A percentile compares a stretch with the other conserved stretches of the same genome.
Evolutionary conservation across 371 early-diverging fungal species (phyloP).

Genomic region (Conidiobolus incongruus): DNA sequence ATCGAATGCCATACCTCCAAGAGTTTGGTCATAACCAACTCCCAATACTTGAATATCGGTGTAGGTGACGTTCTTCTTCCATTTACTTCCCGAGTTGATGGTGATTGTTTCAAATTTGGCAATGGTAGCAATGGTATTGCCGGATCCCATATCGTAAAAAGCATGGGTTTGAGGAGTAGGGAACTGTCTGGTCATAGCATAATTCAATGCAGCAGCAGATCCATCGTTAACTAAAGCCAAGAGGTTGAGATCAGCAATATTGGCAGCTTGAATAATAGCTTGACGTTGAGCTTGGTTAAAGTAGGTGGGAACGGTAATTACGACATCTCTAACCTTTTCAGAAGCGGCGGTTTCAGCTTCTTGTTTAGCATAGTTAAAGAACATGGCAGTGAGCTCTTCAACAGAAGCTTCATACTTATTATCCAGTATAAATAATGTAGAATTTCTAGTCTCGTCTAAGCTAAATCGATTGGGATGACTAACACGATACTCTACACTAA

Average conservation of each 20-base stretch:
- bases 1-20: constrained; percentile 82
- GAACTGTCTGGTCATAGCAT: constrained; percentile 53
- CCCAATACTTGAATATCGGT: constrained; percentile 58
- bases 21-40: constrained; percentile 54
- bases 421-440: constrained; percentile 31
- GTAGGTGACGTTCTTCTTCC: constrained; percentile 16
- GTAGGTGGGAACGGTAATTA: constrained; percentile 81
- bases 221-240: constrained; percentile 74
- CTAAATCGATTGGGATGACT: constrained; percentile 50
- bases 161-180: constrained; percentile 53
- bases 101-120: constrained; percentile 46
- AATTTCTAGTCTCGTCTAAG: constrained; percentile 30
- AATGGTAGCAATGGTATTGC: constrained; percentile 72
- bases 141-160: constrained; percentile 94
- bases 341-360: constrained; percentile 60
- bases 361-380: constrained; percentile 64
- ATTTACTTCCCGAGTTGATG: constrained; percentile 28
- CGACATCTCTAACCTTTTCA: constrained; percentile 58
- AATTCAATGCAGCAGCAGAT: constrained; percentile 88
- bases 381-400: constrained; percentile 87
- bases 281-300: constrained; percentile 77
- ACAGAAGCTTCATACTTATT: constrained; percentile 21
- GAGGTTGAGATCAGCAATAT: constrained; percentile 69
- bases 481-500: constrained; percentile 34
- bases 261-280: constrained; percentile 83